Percentiles rank a stretch among this genome's conserved stretches.
phyloP scores from a whole-genome alignment of 78 protist species.

The Pelomyxa schiedti region DNA sequence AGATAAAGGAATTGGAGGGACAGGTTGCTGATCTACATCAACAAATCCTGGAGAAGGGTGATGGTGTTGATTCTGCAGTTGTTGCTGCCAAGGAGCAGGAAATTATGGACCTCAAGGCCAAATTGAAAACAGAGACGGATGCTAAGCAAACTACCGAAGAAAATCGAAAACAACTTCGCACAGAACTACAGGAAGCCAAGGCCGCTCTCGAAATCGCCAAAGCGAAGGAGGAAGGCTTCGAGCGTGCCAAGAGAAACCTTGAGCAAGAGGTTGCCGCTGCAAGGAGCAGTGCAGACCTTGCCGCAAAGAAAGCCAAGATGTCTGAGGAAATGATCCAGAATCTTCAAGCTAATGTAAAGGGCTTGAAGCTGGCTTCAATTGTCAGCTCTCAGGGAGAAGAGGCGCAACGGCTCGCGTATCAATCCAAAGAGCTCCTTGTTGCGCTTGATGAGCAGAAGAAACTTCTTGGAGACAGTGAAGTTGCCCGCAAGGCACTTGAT shows the following conservation, averaged over 20 bases:
- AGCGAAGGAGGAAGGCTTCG: conserved; percentile 22
- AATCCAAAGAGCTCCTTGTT: not conserved
- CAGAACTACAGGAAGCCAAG: conserved; percentile 34
- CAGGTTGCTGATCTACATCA: conserved; percentile 46
- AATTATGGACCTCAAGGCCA: not conserved
- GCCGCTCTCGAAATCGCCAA: conserved; percentile 33
- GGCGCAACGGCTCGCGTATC: not conserved
- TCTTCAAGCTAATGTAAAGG: not conserved
- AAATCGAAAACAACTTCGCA: conserved; percentile 29
- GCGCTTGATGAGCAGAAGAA: conserved; percentile 15
- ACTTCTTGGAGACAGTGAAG: not conserved
- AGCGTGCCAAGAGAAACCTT: conserved; percentile 19
- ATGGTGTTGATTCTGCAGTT: not conserved
- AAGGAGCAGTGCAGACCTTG: not conserved
- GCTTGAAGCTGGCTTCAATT: too few species aligned
- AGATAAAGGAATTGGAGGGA: conserved; percentile 36
- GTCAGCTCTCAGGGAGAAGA: not conserved
- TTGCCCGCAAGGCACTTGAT: not conserved
- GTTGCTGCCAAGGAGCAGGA: conserved; percentile 27
- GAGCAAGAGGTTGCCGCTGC: not conserved
- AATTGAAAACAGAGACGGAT: not conserved
- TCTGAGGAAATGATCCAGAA: not conserved
- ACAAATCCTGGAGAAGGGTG: conserved; percentile 25
- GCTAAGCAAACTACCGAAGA: conserved; percentile 31
- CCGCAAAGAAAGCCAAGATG: not conserved